A percentile compares a stretch with the other conserved stretches of the same genome.
phyloP scores from a whole-genome alignment of 1,284 basidiomycete species.

The Naganishia albida region DNA sequence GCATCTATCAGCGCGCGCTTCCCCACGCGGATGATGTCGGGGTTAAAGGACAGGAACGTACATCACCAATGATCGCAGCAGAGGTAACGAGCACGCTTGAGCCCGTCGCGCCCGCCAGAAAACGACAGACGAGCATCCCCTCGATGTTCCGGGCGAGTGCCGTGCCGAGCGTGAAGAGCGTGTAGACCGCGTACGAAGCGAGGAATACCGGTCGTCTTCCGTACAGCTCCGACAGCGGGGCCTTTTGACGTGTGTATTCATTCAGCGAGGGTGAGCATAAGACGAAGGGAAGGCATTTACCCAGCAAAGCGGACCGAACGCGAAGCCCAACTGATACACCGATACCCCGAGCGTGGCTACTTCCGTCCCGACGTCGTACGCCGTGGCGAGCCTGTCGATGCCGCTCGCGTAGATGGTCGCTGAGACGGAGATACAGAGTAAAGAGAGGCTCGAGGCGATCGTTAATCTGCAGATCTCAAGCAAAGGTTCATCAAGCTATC shows the following conservation, averaged over 20 bases:
- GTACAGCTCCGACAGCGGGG: conserved; percentile 51
- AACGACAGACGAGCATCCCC: conserved; percentile 27
- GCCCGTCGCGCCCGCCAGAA: conserved; percentile 52
- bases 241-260: conserved; percentile 44
- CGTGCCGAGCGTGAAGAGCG: conserved; percentile 56
- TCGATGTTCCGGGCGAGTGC: conserved; percentile 62
- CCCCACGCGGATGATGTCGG: background rate
- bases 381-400: background rate
- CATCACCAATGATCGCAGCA: conserved; percentile 55
- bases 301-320: conserved; percentile 56
- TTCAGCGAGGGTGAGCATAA: conserved; percentile 51
- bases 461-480: conserved; percentile 2
- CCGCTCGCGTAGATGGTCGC: conserved; percentile 19
- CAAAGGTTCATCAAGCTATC: background rate
- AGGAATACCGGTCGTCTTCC: conserved; percentile 52
- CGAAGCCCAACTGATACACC: conserved; percentile 60
- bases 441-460: conserved; percentile 8
- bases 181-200: conserved; percentile 52
- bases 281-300: conserved; percentile 37
- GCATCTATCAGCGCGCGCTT: conserved; percentile 1
- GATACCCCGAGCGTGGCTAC: conserved; percentile 65
- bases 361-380: conserved; percentile 41
- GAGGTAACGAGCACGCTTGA: conserved; percentile 54
- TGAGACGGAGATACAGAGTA: conserved; percentile 22
- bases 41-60: conserved; percentile 30